These are phyloP conservation scores for Protostelium mycophagum DNA, from an alignment of 78 protist genomes.

Conservation along the genomic window DNA sequence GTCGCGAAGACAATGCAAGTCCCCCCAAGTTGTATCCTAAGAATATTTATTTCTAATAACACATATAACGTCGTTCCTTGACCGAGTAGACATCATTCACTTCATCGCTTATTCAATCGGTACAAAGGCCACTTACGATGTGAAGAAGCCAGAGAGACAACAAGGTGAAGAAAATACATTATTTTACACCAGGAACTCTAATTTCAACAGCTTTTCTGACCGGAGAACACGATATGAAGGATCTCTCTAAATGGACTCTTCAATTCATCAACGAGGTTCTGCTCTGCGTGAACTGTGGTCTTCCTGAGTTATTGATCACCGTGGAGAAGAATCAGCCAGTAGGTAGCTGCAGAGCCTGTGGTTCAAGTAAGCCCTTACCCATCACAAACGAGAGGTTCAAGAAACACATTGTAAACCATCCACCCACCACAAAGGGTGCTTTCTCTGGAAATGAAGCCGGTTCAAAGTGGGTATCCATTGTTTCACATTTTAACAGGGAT, in stretches of 20 bases:
- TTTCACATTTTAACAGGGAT: not conserved
- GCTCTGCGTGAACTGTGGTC: not conserved
- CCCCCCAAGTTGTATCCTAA: not conserved
- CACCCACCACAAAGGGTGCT: not conserved
- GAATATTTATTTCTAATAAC: not conserved
- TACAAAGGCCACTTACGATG: not conserved
- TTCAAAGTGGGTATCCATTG: not conserved
- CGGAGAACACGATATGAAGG: not conserved
- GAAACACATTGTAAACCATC: not conserved
- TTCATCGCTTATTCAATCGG: not conserved
- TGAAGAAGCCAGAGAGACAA: not conserved
- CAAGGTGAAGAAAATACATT: not conserved
- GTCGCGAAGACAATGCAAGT: not conserved
- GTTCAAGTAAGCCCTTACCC: not conserved
- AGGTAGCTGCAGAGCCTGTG: not conserved
- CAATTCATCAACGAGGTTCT: not conserved
- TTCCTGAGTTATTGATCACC: not conserved
- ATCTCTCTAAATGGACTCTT: not conserved
- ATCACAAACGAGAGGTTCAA: not conserved
- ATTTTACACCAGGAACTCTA: not conserved
- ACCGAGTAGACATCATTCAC: not conserved
- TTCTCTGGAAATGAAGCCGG: not conserved
- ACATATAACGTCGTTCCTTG: not conserved
- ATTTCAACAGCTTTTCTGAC: not conserved
- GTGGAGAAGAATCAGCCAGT: not conserved